Evolutionary conservation across 2,329 filamentous ascomycete genomes (phyloP).

Genomic region (Sporothrix humicola): DNA sequence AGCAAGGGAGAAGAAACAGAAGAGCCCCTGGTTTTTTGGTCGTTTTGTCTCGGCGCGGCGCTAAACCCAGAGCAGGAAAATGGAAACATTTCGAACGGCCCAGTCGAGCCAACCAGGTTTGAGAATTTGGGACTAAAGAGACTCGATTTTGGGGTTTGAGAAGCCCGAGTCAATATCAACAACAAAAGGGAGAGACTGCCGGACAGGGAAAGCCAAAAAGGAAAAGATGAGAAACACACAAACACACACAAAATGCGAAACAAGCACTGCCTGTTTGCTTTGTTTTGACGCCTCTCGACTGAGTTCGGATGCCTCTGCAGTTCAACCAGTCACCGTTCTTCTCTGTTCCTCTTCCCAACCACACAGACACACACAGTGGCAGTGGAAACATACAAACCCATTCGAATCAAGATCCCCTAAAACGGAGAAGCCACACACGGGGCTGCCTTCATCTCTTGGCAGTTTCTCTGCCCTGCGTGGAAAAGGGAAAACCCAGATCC

Average conservation of each 20-base stretch:
- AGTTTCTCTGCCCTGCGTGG: background rate
- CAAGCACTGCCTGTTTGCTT: background rate
- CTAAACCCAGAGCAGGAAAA: constrained; percentile 24
- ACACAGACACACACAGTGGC: background rate
- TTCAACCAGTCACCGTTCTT: background rate
- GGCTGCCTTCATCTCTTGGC: background rate
- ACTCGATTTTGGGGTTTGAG: too few relatives aligned
- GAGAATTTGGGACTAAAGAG: background rate
- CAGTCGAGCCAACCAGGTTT: constrained; percentile 4
- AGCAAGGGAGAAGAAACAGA: background rate
- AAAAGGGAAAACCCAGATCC: background rate
- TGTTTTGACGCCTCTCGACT: background rate
- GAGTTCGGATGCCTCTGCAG: background rate
- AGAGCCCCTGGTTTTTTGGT: background rate
- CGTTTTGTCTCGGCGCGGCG: constrained; percentile 19
- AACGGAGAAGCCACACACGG: background rate
- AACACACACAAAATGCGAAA: constrained; percentile 18
- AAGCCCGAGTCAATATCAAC: background rate
- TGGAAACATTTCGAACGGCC: background rate
- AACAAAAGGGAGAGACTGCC: background rate
- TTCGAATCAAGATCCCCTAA: background rate
- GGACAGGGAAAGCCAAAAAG: background rate
- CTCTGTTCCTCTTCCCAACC: background rate
- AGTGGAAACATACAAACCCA: background rate
- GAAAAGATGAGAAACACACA: background rate